Conservation (phyloP, 805 yeast genomes). For the Nakazawaea wyomingensis region DNA sequence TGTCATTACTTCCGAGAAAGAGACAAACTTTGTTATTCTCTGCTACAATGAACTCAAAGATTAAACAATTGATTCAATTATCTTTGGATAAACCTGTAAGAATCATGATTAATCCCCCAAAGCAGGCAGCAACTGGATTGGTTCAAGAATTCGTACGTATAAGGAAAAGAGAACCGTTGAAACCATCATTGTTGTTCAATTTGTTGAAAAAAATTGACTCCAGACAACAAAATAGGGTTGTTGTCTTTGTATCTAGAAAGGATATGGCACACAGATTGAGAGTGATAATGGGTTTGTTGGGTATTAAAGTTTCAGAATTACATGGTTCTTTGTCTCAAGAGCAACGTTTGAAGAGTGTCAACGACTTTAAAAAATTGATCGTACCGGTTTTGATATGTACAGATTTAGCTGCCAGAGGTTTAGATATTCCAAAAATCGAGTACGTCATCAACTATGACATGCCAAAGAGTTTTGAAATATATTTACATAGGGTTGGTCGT, state of each 20-base stretch:
- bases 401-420: slow-evolving; percentile 97
- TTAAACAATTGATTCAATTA: slow-evolving; percentile 80
- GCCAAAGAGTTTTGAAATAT: slow-evolving; percentile 90
- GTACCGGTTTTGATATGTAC: slow-evolving; percentile 93
- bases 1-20: slow-evolving; percentile 79
- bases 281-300: slow-evolving; percentile 67
- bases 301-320: slow-evolving; percentile 71
- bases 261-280: slow-evolving; percentile 86
- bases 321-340: slow-evolving; percentile 88
- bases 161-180: slow-evolving; percentile 78
- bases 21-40: slow-evolving; percentile 93
- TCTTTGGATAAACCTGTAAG: slow-evolving; percentile 89
- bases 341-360: slow-evolving; percentile 83
- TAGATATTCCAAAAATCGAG: slow-evolving; percentile 97
- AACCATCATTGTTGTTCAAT: slow-evolving; percentile 77
- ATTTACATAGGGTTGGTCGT: slow-evolving; percentile 97
- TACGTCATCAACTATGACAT: slow-evolving; percentile 91
- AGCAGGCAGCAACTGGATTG: slow-evolving; percentile 86
- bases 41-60: slow-evolving; percentile 96
- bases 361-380: slow-evolving; percentile 71
- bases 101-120: slow-evolving; percentile 95
- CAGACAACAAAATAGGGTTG: slow-evolving; percentile 61
- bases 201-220: slow-evolving; percentile 64
- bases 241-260: slow-evolving; percentile 88
- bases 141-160: slow-evolving; percentile 93